Percentiles rank a stretch among this genome's conserved stretches.
Evolutionary conservation across 495 filamentous ascomycete genomes (phyloP).

Genomic region (Clohesyomyces aquaticus): DNA sequence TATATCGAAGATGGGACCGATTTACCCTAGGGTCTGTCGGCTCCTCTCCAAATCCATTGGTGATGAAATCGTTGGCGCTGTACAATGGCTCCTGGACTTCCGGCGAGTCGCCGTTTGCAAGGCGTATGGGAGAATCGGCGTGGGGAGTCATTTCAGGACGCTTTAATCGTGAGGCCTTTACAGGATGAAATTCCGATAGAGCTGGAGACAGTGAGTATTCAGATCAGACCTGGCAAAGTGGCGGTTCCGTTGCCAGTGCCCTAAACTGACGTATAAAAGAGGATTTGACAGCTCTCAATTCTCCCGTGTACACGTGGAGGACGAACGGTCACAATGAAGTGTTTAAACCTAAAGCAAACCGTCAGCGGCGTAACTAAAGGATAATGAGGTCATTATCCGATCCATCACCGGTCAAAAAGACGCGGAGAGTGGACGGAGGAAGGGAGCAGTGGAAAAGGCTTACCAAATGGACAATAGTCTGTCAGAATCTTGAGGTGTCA

Average conservation of each 20-base stretch:
- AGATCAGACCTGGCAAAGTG: background rate
- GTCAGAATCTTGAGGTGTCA: too few relatives aligned
- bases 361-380: slow-evolving; percentile 12
- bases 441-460: too few relatives aligned
- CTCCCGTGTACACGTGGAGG: background rate
- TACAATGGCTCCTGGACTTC: slow-evolving; percentile 16
- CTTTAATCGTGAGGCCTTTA: background rate
- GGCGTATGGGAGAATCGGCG: slow-evolving; percentile 16
- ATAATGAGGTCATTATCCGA: slow-evolving; percentile 8
- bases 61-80: background rate
- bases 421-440: background rate
- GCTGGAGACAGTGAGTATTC: background rate
- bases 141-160: slow-evolving; percentile 34
- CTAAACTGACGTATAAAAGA: background rate
- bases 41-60: slow-evolving; percentile 5
- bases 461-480: too few relatives aligned
- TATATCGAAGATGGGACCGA: slow-evolving; percentile 43
- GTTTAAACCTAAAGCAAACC: background rate
- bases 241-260: background rate
- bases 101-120: slow-evolving; percentile 4
- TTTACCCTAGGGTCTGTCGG: slow-evolving; percentile 17
- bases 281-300: background rate
- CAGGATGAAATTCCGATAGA: background rate
- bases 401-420: too few relatives aligned
- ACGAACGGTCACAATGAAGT: background rate